A percentile compares a stretch with the other conserved stretches of the same genome.
phyloP scores from a whole-genome alignment of 768 basidiomycete species.

The Porphyrellus cyaneotinctus region DNA sequence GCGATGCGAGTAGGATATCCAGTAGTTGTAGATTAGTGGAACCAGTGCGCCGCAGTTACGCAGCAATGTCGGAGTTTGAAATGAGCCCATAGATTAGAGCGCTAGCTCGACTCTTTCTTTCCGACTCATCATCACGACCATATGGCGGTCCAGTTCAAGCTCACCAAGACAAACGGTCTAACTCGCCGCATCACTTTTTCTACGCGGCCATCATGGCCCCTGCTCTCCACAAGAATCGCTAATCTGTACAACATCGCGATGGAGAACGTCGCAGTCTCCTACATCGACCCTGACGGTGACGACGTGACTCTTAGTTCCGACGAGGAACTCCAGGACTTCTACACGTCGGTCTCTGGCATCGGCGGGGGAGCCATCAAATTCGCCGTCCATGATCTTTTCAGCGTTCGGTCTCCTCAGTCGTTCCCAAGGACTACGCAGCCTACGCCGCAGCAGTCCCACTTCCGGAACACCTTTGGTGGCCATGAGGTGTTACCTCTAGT shows the following conservation, averaged over 20 bases:
- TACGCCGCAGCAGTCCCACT: constrained; percentile 33
- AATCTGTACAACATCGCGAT: constrained; percentile 52
- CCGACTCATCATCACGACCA: constrained; percentile 38
- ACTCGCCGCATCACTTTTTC: constrained; percentile 60
- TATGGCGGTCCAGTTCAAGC: constrained; percentile 57
- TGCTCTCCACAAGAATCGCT: constrained; percentile 53
- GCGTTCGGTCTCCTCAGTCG: constrained; percentile 33
- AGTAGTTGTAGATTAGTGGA: too few relatives aligned
- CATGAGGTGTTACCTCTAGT: constrained; percentile 42
- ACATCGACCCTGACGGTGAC: constrained; percentile 69
- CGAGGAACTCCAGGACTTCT: constrained; percentile 75
- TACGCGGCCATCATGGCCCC: constrained; percentile 49
- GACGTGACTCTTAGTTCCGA: constrained; percentile 74
- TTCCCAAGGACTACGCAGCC: constrained; percentile 33
- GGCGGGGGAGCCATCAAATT: constrained; percentile 48
- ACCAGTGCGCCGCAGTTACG: constrained; percentile 21
- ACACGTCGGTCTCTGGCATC: constrained; percentile 33
- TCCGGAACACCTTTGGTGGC: constrained; percentile 60
- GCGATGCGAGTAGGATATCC: background rate
- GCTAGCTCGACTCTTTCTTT: constrained; percentile 5
- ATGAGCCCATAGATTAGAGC: constrained; percentile 10
- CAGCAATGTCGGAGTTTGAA: constrained; percentile 48
- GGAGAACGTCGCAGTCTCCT: constrained; percentile 62
- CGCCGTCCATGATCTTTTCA: constrained; percentile 54
- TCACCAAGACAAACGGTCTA: constrained; percentile 50